Percentiles rank a stretch among this genome's conserved stretches.
Conservation (phyloP, 371 early-diverging fungal species). For the Mucor plumbeus region DNA sequence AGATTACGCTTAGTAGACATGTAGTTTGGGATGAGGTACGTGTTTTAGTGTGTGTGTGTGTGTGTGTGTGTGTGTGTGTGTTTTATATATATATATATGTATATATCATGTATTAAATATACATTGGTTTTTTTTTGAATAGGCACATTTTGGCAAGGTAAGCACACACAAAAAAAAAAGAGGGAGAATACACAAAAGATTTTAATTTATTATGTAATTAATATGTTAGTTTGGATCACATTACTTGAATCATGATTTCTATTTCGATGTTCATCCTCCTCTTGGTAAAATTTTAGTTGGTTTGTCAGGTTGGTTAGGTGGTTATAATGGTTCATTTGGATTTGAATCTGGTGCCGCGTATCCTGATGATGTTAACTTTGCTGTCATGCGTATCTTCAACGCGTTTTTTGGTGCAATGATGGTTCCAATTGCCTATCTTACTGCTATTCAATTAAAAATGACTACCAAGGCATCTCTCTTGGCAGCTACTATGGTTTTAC, state of each 20-base stretch:
- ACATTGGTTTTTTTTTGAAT: conserved; percentile 11
- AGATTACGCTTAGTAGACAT: conserved; percentile 71
- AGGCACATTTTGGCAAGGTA: conserved; percentile 93
- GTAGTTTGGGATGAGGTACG: conserved; percentile 87
- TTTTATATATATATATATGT: no score
- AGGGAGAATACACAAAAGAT: neutral
- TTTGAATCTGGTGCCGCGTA: conserved; percentile 92
- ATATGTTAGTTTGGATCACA: conserved; percentile 85
- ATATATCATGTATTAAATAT: no score
- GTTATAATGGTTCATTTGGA: conserved; percentile 89
- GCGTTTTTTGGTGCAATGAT: conserved; percentile 93
- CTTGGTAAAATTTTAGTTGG: conserved; percentile 99
- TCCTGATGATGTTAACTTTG: conserved; percentile 87
- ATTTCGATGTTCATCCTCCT: conserved; percentile 99
- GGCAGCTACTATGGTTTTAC: conserved; percentile 80
- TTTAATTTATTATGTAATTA: neutral
- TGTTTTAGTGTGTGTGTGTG: neutral
- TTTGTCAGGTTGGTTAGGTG: conserved; percentile 87
- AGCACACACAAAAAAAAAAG: neutral
- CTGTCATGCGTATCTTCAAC: conserved; percentile 91
- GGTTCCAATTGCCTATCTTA: conserved; percentile 94
- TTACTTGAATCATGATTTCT: conserved; percentile 93
- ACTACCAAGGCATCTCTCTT: conserved; percentile 70
- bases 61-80: neutral
- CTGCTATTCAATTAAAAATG: conserved; percentile 80